phyloP scores from a whole-genome alignment of 495 filamentous ascomycete genomes.

The Hypoxylon fragiforme region DNA sequence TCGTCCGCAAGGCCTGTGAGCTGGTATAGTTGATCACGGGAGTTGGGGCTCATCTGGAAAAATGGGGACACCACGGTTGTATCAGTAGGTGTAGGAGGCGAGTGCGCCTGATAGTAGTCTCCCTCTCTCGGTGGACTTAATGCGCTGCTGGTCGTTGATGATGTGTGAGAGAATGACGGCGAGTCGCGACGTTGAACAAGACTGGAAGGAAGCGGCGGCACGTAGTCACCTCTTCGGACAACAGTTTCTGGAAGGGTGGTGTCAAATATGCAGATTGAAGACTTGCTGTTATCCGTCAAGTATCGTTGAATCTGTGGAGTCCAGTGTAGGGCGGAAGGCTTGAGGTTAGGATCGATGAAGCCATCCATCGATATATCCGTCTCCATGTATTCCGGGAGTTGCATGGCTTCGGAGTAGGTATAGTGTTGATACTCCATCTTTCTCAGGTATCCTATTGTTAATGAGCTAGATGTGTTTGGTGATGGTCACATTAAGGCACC shows the following conservation, averaged over 20 bases:
- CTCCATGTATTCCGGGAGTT: conserved; percentile 13
- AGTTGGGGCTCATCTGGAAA: conserved; percentile 18
- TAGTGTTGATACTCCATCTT: conserved; percentile 27
- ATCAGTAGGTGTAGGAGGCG: conserved; percentile 43
- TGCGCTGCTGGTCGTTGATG: conserved; percentile 42
- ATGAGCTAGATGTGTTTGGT: too few relatives aligned
- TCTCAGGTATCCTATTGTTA: not conserved
- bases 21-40: conserved; percentile 27
- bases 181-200: conserved; percentile 35
- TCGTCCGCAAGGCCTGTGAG: conserved; percentile 37
- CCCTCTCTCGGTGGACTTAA: conserved; percentile 44
- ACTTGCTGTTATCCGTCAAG: conserved; percentile 33
- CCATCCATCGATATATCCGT: conserved; percentile 16
- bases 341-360: conserved; percentile 24
- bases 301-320: conserved; percentile 33
- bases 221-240: conserved; percentile 15
- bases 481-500: too few relatives aligned
- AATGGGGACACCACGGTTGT: conserved; percentile 33
- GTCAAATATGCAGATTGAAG: conserved; percentile 23
- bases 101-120: conserved; percentile 40
- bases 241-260: conserved; percentile 13
- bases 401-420: conserved; percentile 14
- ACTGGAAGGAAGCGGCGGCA: conserved; percentile 23
- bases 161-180: conserved; percentile 43
- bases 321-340: conserved; percentile 16